Percentiles rank a stretch among this genome's conserved stretches.
These are phyloP conservation scores for Starmerella etchellsii DNA, from an alignment of 805 yeast genomes.

Conservation along the genomic window DNA sequence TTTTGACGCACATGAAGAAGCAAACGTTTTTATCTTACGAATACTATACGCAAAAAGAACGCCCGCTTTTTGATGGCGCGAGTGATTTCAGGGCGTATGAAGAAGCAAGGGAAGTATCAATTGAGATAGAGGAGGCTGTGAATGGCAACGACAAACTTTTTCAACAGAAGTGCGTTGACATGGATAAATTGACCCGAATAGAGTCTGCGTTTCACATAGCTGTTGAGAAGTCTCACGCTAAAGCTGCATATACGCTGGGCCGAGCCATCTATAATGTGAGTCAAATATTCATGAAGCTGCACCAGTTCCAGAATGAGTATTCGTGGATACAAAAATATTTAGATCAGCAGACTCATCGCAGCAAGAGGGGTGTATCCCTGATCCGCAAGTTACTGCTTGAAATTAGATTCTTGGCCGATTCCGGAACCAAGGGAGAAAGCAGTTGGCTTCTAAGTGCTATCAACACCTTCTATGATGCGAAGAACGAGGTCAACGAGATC, in stretches of 20 bases:
- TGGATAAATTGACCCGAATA: not conserved
- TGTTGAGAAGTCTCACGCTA: not conserved
- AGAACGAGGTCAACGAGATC: constrained; percentile 16
- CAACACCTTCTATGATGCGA: constrained; percentile 23
- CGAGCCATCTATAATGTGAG: constrained; percentile 18
- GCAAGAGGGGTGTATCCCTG: constrained; percentile 18
- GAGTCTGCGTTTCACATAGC: not conserved
- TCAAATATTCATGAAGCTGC: constrained; percentile 18
- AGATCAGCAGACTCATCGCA: constrained; percentile 13
- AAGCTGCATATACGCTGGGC: constrained; percentile 20
- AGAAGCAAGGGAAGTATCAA: constrained; percentile 15
- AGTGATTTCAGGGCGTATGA: constrained; percentile 17
- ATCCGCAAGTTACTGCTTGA: constrained; percentile 23
- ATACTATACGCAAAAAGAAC: constrained; percentile 16
- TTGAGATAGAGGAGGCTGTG: constrained; percentile 17
- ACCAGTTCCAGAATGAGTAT: constrained; percentile 18
- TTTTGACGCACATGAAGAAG: constrained; percentile 20
- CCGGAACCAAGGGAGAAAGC: constrained; percentile 16
- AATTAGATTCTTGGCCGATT: constrained; percentile 14
- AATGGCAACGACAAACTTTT: not conserved
- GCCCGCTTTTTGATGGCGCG: constrained; percentile 16
- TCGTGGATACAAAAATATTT: constrained; percentile 18
- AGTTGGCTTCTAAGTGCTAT: constrained; percentile 21
- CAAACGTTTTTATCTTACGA: constrained; percentile 18
- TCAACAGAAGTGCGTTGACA: not conserved